These are phyloP conservation scores for Solanum medicagineum DNA, from an alignment of 257 asterid species.

Conservation along the genomic window DNA sequence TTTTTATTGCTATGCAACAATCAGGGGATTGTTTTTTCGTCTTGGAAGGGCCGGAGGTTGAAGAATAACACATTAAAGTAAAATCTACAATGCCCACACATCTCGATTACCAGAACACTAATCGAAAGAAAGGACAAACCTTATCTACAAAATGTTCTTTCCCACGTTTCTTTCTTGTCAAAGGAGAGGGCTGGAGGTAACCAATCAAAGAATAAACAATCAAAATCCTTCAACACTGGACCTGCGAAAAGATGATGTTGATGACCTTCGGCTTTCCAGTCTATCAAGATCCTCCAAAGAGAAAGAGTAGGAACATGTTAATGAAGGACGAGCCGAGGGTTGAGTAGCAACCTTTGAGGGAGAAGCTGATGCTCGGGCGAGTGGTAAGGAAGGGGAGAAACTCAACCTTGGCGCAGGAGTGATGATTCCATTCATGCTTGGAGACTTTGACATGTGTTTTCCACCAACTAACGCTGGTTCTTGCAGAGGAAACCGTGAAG, in stretches of 20 bases:
- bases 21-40: neutral
- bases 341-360: constrained; percentile 22
- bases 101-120: neutral
- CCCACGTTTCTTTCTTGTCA: constrained; percentile 11
- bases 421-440: constrained; percentile 68
- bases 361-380: constrained; percentile 26
- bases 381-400: constrained; percentile 40
- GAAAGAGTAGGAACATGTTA: constrained; percentile 28
- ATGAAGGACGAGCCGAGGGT: constrained; percentile 44
- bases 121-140: neutral
- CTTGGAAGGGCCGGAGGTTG: neutral
- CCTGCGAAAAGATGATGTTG: constrained; percentile 46
- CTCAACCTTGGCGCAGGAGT: constrained; percentile 35
- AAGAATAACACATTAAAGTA: neutral
- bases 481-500: constrained; percentile 78
- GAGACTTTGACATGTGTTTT: constrained; percentile 60
- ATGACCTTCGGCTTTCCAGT: constrained; percentile 49
- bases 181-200: neutral
- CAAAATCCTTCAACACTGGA: constrained; percentile 64
- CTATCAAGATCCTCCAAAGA: constrained; percentile 44
- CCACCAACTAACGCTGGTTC: constrained; percentile 61
- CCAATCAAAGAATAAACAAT: constrained; percentile 18
- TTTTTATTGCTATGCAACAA: neutral
- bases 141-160: constrained; percentile 35
- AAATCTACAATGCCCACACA: neutral